Base-by-base conservation (phyloP, 169 alveolate genomes). In the Plasmodium gonderi region DNA sequence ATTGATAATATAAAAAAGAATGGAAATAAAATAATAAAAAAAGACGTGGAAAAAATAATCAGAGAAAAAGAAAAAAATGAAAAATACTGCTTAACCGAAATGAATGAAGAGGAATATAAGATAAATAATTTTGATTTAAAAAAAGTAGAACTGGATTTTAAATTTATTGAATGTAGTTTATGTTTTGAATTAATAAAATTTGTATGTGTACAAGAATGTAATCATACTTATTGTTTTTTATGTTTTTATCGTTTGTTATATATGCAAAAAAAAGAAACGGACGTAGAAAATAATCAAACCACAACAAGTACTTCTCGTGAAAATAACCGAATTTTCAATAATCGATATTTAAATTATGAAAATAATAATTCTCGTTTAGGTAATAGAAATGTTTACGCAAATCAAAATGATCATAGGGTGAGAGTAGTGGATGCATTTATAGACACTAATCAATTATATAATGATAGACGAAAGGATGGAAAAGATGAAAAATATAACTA, bases 201-300 rank as follows among this genome's bases (percentile, higher is more conserved):
- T 87, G 36, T 87, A 65, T 87, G 93, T 38, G 44, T 87, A 17
- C 93, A 90, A 78, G 94, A 90, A 77, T 90, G 94, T 79, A 90
- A 90, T 51, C 94, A 90, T 44, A 90, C 90, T 2, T 90, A 64
- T 65, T 90, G 94, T 72, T 90, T 90, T 33, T 54, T 90, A 29
- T 90, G 94, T n/a, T 90, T 90, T 42, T 79, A 90, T 67, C 94
- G 94, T 12, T 54, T 90, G 20, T 44, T 90, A 26, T 64, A 90
- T 67, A 90, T 90, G 94, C 78, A 79, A 67, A 90, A 77, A 9
- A 90, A 90, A 45, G 94, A 90, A 69, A 79, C 69, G 36, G 67
- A 78, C 20, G 72, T n/a, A 54, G 60, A 77, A 20, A 76, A 83
- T 74, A 76, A 72, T 40, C 11, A 80, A 2, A 80, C 4, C 36